A percentile compares a stretch with the other conserved stretches of the same genome.
Evolutionary conservation across 495 filamentous ascomycete species (phyloP).

Genomic region (Jackrogersella multiformis): DNA sequence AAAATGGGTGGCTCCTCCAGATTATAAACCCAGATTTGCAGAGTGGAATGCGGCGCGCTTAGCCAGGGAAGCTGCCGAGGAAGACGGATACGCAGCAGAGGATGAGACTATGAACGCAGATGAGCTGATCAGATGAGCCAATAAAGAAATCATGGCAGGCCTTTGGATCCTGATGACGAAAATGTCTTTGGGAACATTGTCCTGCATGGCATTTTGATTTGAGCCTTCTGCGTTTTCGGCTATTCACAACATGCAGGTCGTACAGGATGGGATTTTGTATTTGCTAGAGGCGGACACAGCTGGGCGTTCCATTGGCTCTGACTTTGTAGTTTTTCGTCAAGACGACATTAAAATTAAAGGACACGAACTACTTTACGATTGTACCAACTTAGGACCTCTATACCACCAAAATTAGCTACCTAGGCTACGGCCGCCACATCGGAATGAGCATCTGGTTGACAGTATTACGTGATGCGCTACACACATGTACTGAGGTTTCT

Average conservation of each 20-base stretch:
- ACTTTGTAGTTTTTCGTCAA: slow-evolving; percentile 12
- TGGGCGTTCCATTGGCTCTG: slow-evolving; percentile 13
- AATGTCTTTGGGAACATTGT: not conserved
- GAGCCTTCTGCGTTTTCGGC: not conserved
- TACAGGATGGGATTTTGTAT: slow-evolving; percentile 19
- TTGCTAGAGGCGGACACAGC: slow-evolving; percentile 7
- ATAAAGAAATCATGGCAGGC: not conserved
- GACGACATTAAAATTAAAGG: not conserved
- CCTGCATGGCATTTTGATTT: not conserved
- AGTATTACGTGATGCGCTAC: not conserved
- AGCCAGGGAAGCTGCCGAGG: slow-evolving; percentile 44
- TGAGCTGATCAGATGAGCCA: slow-evolving; percentile 40
- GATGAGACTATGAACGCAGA: slow-evolving; percentile 52
- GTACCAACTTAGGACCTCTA: slow-evolving; percentile 23
- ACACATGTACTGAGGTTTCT: not conserved
- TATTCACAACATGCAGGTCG: not conserved
- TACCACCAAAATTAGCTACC: slow-evolving; percentile 9
- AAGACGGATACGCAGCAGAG: slow-evolving; percentile 40
- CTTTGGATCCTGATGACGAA: slow-evolving; percentile 1
- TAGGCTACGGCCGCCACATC: slow-evolving; percentile 11
- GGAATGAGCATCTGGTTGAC: not conserved
- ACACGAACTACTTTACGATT: slow-evolving; percentile 15
- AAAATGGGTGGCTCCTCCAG: slow-evolving; percentile 44
- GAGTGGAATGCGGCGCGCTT: slow-evolving; percentile 49
- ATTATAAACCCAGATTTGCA: slow-evolving; percentile 46